A percentile compares a stretch with the other conserved stretches of the same genome.
Conservation (phyloP, 257 asterid species). For the Buddleja alternifolia region DNA sequence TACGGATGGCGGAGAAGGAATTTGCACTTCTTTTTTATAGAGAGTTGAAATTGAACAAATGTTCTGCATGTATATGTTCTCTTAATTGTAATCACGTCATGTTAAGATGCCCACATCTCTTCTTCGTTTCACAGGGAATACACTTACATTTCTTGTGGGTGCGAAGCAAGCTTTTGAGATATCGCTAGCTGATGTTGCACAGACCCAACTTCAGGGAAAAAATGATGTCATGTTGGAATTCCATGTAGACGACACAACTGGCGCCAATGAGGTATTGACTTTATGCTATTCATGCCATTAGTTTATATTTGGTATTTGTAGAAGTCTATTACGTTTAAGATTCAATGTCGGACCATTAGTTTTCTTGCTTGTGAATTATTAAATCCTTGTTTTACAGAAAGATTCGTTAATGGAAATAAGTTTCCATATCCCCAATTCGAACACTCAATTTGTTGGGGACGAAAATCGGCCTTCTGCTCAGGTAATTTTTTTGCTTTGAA, state of each 20-base stretch:
- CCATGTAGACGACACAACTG: constrained; percentile 95
- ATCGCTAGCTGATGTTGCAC: constrained; percentile 94
- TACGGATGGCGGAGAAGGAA: not conserved
- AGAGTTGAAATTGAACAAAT: not conserved
- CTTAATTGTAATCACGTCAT: not conserved
- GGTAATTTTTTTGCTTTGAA: constrained; percentile 44
- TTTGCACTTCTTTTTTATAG: not conserved
- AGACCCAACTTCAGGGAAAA: constrained; percentile 97
- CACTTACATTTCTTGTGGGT: constrained; percentile 81
- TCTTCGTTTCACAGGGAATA: constrained; percentile 59
- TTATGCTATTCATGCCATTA: not conserved
- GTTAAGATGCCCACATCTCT: constrained; percentile 4
- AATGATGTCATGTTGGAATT: constrained; percentile 93
- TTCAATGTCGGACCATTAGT: not conserved
- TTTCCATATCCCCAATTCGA: constrained; percentile 90
- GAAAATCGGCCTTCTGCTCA: constrained; percentile 87
- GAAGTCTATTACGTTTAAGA: not conserved
- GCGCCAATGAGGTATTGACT: constrained; percentile 80
- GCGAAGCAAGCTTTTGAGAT: constrained; percentile 91
- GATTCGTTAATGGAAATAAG: constrained; percentile 97
- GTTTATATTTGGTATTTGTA: not conserved
- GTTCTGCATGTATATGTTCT: too few relatives aligned
- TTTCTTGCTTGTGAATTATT: not conserved
- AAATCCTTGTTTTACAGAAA: constrained; percentile 57
- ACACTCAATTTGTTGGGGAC: constrained; percentile 93